Percentiles rank a stretch among this genome's conserved stretches.
These are phyloP conservation scores for Helminthosporium solani DNA, from an alignment of 2,329 filamentous ascomycete genomes.

Conservation along the genomic window DNA sequence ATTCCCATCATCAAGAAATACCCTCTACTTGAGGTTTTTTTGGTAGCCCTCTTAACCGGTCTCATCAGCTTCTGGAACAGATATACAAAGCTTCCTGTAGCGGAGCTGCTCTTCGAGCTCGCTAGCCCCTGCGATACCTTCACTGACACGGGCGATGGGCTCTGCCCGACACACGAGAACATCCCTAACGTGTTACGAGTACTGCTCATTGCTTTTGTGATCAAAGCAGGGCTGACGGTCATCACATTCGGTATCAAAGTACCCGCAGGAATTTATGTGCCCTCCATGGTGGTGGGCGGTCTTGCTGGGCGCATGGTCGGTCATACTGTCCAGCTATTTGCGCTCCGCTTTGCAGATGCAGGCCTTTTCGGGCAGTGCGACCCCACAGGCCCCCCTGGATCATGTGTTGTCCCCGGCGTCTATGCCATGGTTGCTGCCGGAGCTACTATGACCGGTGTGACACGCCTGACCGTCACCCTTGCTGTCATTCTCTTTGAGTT, in stretches of 20 bases:
- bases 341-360: slow-evolving; percentile 70
- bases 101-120: slow-evolving; percentile 85
- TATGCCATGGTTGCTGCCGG: slow-evolving; percentile 94
- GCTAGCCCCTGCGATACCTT: slow-evolving; percentile 81
- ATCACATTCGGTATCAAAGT: slow-evolving; percentile 97
- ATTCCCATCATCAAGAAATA: slow-evolving; percentile 77
- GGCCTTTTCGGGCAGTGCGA: slow-evolving; percentile 75
- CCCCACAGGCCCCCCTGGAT: slow-evolving; percentile 65
- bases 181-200: slow-evolving; percentile 76
- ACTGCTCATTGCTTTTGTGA: slow-evolving; percentile 75
- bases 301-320: slow-evolving; percentile 86
- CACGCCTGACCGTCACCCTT: slow-evolving; percentile 85
- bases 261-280: slow-evolving; percentile 94
- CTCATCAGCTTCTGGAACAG: slow-evolving; percentile 90
- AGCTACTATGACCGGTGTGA: slow-evolving; percentile 97
- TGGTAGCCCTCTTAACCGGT: slow-evolving; percentile 84
- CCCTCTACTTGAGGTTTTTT: slow-evolving; percentile 81
- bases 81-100: slow-evolving; percentile 84
- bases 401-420: slow-evolving; percentile 93
- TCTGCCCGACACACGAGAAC: slow-evolving; percentile 74
- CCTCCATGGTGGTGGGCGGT: slow-evolving; percentile 97
- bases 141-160: slow-evolving; percentile 65
- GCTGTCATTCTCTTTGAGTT: slow-evolving; percentile 95
- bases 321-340: slow-evolving; percentile 79
- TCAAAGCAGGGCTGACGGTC: slow-evolving; percentile 85